A percentile compares a stretch with the other conserved stretches of the same genome.
phyloP scores from a whole-genome alignment of 2,329 filamentous ascomycete genomes.

The Beauveria brongniartii region DNA sequence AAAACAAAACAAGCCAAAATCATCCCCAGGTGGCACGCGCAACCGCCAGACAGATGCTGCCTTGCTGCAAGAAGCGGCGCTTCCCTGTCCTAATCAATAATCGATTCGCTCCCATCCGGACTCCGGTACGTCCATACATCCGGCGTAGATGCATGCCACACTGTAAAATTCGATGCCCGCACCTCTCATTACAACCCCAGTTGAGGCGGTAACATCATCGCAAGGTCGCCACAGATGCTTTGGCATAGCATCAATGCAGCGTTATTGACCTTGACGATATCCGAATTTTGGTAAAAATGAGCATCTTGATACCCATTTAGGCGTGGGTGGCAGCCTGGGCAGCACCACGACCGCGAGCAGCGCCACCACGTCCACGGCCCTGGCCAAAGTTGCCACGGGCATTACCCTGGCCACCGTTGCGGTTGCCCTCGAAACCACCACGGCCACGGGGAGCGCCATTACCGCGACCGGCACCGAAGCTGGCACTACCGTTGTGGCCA shows the following conservation, averaged over 20 bases:
- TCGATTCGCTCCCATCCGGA: conserved; percentile 13
- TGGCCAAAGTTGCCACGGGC: conserved; percentile 62
- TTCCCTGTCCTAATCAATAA: conserved; percentile 7
- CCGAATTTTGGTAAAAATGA: background rate
- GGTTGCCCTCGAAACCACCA: conserved; percentile 60
- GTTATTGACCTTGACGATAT: background rate
- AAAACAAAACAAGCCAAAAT: conserved; percentile 9
- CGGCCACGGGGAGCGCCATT: conserved; percentile 55
- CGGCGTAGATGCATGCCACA: background rate
- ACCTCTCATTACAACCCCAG: background rate
- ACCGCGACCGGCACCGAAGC: conserved; percentile 55
- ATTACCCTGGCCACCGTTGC: conserved; percentile 58
- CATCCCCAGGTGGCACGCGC: background rate
- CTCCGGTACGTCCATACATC: conserved; percentile 8
- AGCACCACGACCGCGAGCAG: conserved; percentile 56
- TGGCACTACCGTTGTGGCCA: conserved; percentile 58
- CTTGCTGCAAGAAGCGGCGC: background rate
- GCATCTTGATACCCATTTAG: conserved; percentile 22
- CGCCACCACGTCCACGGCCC: conserved; percentile 57
- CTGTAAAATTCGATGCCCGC: conserved; percentile 2
- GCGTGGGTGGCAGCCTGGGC: conserved; percentile 43
- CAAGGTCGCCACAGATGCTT: background rate
- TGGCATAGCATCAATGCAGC: background rate
- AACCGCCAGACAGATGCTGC: background rate
- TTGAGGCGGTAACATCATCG: background rate